These are phyloP conservation scores for Trypanosoma mega DNA, from an alignment of 208 protist species.

Conservation along the genomic window DNA sequence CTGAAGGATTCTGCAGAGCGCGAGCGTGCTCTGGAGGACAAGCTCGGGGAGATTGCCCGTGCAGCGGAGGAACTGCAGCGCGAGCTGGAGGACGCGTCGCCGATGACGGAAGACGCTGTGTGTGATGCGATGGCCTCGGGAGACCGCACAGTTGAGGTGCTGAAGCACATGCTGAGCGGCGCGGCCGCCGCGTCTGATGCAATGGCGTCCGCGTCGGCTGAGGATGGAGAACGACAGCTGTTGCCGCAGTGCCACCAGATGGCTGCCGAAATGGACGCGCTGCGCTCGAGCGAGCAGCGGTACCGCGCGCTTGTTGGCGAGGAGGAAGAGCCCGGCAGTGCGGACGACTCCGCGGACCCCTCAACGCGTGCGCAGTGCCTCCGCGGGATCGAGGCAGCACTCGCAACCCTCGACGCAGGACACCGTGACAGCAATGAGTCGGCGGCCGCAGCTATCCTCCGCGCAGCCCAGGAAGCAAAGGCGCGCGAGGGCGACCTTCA, in stretches of 20 bases:
- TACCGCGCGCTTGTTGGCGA: not conserved
- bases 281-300: constrained; percentile 9
- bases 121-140: not conserved
- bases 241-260: constrained; percentile 18
- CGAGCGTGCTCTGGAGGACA: not conserved
- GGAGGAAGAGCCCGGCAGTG: too few relatives aligned
- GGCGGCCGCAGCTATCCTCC: constrained; percentile 12
- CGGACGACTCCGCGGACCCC: too few relatives aligned
- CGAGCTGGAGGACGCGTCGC: not conserved
- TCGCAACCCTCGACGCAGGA: constrained; percentile 26
- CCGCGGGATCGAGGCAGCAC: constrained; percentile 27
- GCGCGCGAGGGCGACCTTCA: constrained; percentile 5
- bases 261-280: constrained; percentile 1
- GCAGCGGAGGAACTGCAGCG: constrained; percentile 18
- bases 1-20: constrained; percentile 2
- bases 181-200: not conserved
- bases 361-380: constrained; percentile 35
- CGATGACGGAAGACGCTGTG: not conserved
- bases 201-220: constrained; percentile 1
- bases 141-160: constrained; percentile 14
- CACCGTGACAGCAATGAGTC: constrained; percentile 11
- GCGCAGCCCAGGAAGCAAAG: constrained; percentile 21
- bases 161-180: not conserved
- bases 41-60: constrained; percentile 5
- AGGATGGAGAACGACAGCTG: not conserved